Percentiles rank a stretch among this genome's conserved stretches.
Evolutionary conservation across 2,329 filamentous ascomycete genomes (phyloP).

Genomic region (Rhynchosporium secalis): DNA sequence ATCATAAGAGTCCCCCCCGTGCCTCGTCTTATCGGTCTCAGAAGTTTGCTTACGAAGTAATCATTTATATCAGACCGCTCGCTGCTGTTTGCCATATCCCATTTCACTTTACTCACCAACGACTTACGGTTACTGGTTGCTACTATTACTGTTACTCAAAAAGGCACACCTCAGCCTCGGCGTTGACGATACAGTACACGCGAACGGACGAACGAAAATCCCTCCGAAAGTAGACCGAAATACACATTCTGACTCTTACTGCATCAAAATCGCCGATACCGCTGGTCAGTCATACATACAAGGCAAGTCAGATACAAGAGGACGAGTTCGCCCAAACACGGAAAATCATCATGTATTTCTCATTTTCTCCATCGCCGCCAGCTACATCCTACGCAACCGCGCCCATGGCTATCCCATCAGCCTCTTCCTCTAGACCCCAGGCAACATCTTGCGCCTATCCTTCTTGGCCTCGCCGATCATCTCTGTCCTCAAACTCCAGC

Average conservation of each 20-base stretch:
- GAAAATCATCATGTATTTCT: slow-evolving; percentile 34
- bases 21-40: neutral
- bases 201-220: neutral
- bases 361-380: slow-evolving; percentile 34
- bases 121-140: neutral
- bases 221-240: slow-evolving; percentile 12
- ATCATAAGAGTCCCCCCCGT: slow-evolving; percentile 1
- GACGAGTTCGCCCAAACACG: neutral
- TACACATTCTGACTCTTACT: slow-evolving; percentile 12
- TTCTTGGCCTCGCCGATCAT: slow-evolving; percentile 58
- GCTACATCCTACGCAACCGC: slow-evolving; percentile 31
- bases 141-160: slow-evolving; percentile 2
- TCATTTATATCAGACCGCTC: slow-evolving; percentile 7
- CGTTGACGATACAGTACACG: slow-evolving; percentile 9
- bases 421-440: slow-evolving; percentile 27
- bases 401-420: slow-evolving; percentile 36
- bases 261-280: neutral
- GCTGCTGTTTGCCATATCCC: neutral
- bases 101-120: neutral
- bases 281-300: slow-evolving; percentile 7
- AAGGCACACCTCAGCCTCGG: slow-evolving; percentile 12
- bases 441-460: slow-evolving; percentile 53
- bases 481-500: slow-evolving; percentile 42
- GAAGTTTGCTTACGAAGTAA: neutral
- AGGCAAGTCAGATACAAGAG: slow-evolving; percentile 1